These are phyloP conservation scores for Colletotrichum falcatum DNA, from an alignment of 2,329 filamentous ascomycete genomes.

Conservation along the genomic window DNA sequence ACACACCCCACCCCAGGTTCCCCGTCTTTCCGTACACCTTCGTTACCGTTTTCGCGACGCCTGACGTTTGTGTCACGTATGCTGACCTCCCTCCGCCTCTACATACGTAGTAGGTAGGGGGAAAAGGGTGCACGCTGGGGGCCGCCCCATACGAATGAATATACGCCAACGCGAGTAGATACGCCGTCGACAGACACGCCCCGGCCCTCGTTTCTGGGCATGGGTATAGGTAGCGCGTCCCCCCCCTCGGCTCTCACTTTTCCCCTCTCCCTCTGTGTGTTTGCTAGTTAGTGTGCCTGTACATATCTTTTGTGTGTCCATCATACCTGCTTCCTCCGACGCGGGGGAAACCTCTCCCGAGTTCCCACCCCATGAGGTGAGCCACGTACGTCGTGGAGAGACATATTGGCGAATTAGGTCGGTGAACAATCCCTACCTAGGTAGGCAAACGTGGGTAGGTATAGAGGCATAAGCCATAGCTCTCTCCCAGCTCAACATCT, in stretches of 20 bases:
- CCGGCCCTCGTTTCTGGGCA: not conserved
- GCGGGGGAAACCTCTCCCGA: not conserved
- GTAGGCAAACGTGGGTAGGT: too few species aligned
- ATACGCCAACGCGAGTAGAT: not conserved
- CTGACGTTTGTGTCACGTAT: not conserved
- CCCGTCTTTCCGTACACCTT: not conserved
- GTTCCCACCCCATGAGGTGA: not conserved
- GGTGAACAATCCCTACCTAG: too few species aligned
- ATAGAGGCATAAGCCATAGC: not conserved
- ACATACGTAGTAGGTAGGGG: too few species aligned
- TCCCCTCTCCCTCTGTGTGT: not conserved
- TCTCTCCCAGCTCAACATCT: not conserved
- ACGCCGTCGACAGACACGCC: too few species aligned
- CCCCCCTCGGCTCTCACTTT: not conserved
- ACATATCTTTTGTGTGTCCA: not conserved
- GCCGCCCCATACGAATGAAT: too few species aligned
- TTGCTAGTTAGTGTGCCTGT: not conserved
- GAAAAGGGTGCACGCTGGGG: not conserved
- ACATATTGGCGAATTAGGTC: slow-evolving; percentile 22
- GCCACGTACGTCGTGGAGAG: slow-evolving; percentile 23
- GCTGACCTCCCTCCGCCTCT: not conserved
- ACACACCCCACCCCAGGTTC: not conserved
- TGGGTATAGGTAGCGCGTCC: too few species aligned
- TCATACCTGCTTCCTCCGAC: not conserved
- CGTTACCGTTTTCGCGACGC: not conserved